These are phyloP conservation scores for Teratosphaeria gauchensis DNA, from an alignment of 2,329 filamentous ascomycete species.

Conservation along the genomic window DNA sequence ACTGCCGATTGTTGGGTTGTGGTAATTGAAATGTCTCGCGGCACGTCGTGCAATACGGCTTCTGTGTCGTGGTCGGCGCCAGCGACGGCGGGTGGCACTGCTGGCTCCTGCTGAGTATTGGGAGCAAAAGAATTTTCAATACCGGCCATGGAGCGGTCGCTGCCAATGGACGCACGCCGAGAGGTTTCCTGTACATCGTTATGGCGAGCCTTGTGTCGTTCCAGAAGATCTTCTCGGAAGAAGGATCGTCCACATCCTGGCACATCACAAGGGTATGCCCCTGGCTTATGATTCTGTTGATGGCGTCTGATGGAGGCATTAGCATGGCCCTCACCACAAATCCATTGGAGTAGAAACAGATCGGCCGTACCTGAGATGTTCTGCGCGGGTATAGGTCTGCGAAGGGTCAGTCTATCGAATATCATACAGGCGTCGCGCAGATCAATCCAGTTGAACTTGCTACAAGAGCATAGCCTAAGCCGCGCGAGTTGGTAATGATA, in stretches of 20 bases:
- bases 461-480: background rate
- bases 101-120: background rate
- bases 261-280: conserved; percentile 31
- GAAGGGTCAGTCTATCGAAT: conserved; percentile 16
- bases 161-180: conserved; percentile 16
- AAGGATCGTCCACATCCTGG: conserved; percentile 35
- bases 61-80: background rate
- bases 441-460: background rate
- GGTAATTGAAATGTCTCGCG: conserved; percentile 3
- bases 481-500: too few species aligned
- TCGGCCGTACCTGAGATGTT: conserved; percentile 33
- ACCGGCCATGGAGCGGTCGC: conserved; percentile 10
- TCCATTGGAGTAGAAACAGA: background rate
- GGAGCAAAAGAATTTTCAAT: background rate
- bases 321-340: background rate
- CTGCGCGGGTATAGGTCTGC: conserved; percentile 39
- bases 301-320: conserved; percentile 28
- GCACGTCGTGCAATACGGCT: background rate
- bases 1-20: conserved; percentile 1
- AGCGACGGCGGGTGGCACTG: background rate
- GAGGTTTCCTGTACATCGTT: conserved; percentile 14
- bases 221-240: conserved; percentile 35
- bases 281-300: conserved; percentile 37
- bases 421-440: background rate
- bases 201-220: conserved; percentile 36